Percentiles rank a stretch among this genome's conserved stretches.
These are phyloP conservation scores for Candida sp. DNA, from an alignment of 1,139 yeast genomes.

Conservation along the genomic window DNA sequence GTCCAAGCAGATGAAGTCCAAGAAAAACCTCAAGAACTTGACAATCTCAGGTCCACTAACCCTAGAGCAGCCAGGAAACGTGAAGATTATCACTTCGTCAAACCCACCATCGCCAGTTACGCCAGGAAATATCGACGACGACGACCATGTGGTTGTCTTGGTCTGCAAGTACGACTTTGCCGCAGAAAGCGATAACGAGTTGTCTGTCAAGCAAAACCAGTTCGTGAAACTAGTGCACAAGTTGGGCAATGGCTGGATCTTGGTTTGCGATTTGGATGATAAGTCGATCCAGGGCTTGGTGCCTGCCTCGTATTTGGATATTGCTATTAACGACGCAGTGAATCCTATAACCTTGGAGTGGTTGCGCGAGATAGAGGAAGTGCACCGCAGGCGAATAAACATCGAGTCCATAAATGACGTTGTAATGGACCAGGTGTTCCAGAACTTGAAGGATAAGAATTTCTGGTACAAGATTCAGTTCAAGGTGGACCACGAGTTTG, in stretches of 20 bases:
- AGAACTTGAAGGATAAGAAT: slow-evolving; percentile 11
- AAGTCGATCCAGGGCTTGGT: slow-evolving; percentile 32
- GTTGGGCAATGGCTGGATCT: slow-evolving; percentile 43
- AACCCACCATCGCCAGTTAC: neutral
- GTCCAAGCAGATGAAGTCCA: slow-evolving; percentile 30
- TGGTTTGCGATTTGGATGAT: slow-evolving; percentile 34
- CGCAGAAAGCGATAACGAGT: slow-evolving; percentile 31
- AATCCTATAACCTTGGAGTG: slow-evolving; percentile 36
- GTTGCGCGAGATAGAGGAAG: slow-evolving; percentile 22
- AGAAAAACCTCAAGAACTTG: slow-evolving; percentile 32
- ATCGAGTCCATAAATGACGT: neutral
- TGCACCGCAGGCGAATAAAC: neutral
- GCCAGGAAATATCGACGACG: neutral
- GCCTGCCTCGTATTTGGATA: slow-evolving; percentile 41
- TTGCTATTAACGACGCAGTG: slow-evolving; percentile 36
- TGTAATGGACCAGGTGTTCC: neutral
- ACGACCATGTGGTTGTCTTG: slow-evolving; percentile 21
- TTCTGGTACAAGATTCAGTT: slow-evolving; percentile 41
- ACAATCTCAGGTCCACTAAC: slow-evolving; percentile 25
- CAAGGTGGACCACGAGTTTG: slow-evolving; percentile 20
- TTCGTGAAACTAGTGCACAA: slow-evolving; percentile 34
- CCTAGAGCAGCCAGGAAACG: neutral
- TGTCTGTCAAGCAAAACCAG: slow-evolving; percentile 32
- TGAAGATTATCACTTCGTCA: neutral
- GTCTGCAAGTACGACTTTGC: slow-evolving; percentile 34